phyloP scores from a whole-genome alignment of 805 yeast species.

The Debaryomyces tyrocola region DNA sequence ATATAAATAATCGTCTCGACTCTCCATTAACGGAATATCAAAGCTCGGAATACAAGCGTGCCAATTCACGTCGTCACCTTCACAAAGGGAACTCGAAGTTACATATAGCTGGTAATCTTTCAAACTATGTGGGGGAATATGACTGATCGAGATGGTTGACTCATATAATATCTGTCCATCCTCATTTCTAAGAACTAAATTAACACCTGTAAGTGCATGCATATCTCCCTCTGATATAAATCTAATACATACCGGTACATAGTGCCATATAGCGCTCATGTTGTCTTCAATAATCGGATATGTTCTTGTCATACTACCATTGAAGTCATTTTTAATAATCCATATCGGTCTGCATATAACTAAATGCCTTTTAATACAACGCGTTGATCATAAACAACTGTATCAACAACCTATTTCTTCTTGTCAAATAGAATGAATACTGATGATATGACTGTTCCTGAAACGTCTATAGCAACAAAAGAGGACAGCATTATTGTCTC shows the following conservation, averaged over 20 bases:
- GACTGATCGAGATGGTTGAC: slow-evolving; percentile 15
- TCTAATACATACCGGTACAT: slow-evolving; percentile 21
- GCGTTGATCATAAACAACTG: background rate
- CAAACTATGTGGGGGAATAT: slow-evolving; percentile 10
- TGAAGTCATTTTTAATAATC: too few relatives aligned
- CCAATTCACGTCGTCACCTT: slow-evolving; percentile 14
- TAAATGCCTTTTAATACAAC: background rate
- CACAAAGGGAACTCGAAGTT: slow-evolving; percentile 6
- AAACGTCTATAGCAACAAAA: background rate
- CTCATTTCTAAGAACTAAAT: slow-evolving; percentile 8
- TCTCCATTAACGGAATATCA: slow-evolving; percentile 1
- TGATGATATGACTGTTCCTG: background rate
- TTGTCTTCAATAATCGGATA: too few relatives aligned
- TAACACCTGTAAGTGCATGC: slow-evolving; percentile 23
- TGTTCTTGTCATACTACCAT: too few relatives aligned
- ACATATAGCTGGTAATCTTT: slow-evolving; percentile 7
- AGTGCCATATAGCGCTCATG: slow-evolving; percentile 13
- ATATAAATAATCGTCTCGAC: background rate
- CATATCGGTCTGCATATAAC: too few relatives aligned
- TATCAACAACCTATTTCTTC: background rate
- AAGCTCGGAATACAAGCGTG: slow-evolving; percentile 7
- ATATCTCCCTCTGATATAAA: slow-evolving; percentile 14
- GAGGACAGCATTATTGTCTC: background rate
- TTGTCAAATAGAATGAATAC: background rate
- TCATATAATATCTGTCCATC: slow-evolving; percentile 4